Base-by-base conservation (phyloP, 768 basidiomycete genomes). In the Rhizopogon sp. region DNA sequence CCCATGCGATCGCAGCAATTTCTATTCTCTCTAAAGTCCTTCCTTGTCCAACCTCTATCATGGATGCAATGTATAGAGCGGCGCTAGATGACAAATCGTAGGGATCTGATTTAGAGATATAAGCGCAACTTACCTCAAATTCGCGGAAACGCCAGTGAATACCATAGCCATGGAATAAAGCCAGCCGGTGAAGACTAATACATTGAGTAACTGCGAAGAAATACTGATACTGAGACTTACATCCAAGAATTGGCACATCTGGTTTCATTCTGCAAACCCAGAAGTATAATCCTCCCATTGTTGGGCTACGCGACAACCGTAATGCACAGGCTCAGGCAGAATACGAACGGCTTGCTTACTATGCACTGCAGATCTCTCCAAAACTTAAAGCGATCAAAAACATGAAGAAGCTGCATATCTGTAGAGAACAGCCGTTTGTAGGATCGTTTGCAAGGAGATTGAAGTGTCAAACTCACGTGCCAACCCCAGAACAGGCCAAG, bases 231-330 rank as follows among this genome's bases (percentile, higher is more conserved):
- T 40, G 20, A 14, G n/a, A 64, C 77, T 66, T 62, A 79, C 78
- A 83, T 25, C 81, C 82, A 3, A 83, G 70, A 14, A 80, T 67
- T 1, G 80, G 81, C 13, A 70, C 56, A 49, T 80, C 73, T 0
- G 80, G 79, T 60, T 81, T 81, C 79, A 83, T 80, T 60, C 75
- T 78, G 68, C 80, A 82, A 9, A 82, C 81, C 82, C 81, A 83
- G 62, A 83, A 84, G 64, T 83, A 84, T 42, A 83, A 66, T 5
- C 80, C 82, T 22, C 81, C 81, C 72, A 83, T 76, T 3, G 80
- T 79, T 0, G 80, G 80, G 53, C 77, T 79, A 49, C 22, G 1
- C 10, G 53, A 56, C 14, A 25, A 47, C n/a, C 17, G 9, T 40
- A 58, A 58, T 46, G 7, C 25, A 14, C 6, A 17, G 14, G 25